Base-by-base conservation (phyloP, 2,329 filamentous ascomycete genomes). In the Ceratocystis eucalypticola region DNA sequence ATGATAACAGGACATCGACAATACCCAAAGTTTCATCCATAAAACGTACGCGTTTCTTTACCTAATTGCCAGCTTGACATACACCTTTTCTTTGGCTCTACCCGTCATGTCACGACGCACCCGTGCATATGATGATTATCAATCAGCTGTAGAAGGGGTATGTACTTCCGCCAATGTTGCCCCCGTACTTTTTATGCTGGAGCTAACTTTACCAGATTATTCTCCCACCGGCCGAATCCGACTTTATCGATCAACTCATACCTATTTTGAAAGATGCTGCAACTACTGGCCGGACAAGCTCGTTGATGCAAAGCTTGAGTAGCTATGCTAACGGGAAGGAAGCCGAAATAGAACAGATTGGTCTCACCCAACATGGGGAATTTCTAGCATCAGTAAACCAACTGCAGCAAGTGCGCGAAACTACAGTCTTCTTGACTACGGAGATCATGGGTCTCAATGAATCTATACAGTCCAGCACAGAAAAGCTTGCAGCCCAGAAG, bases 241-340 rank as follows among this genome's bases (percentile, higher is more conserved):
- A 99, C 72, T 97, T 96, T 73, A 85, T 99, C 69, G 94, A 97
- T 74, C 93, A 96, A 73, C 79, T 99, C 63, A 96, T 97, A 61
- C 93, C 92, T 8, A 89, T 95, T 1, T 86, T 99, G 69, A 94
- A 91, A 78, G 93, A 96, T 82, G 91, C 90, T 70, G 85, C 89
- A 69, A 80, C 96, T 66, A 84, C 86, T 59, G 61, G 66, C 8
- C 50, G 65, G 5, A 68, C 67, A 15, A 55, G 41, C 20, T 63
- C 65, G n/a, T 33, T 68, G 53, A 66, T 66, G 28, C 65, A 66
- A 45, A 66, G 67, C 33, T 53, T 77, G 28, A 72, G 69, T 12
- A 85, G 87, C 70, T 95, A 96, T 75, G 89, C 92, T 44, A 86
- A 88, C 70, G 89, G 94, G 61, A 87, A 92, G 68, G 94, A 99